Evolutionary conservation across 1,284 basidiomycete species (phyloP), one percentile per base, ranked within the genome.

Genomic region (Volvariella surrecta): DNA sequence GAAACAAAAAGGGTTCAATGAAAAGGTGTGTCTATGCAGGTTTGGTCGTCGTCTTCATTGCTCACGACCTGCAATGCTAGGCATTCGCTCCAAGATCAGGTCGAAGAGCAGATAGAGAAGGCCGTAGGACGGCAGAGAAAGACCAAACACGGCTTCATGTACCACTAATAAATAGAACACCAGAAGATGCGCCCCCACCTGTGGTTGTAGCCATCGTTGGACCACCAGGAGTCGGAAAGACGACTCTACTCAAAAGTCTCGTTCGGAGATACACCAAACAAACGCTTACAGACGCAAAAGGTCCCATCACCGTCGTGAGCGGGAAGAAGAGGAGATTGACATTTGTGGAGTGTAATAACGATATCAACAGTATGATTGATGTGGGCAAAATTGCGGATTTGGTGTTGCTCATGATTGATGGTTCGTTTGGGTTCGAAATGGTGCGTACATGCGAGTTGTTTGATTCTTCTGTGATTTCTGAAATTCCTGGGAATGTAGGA

Each of bases 341-440:
- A 0, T 94, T 99, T 63, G 75, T 99, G 46, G 96, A 99, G 64
- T 98, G 93, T 68, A 94, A 95, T 56, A 98, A 94, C 60, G 93
- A 98, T 67, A 73, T 99, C 52, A 95, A 95, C 63, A 89, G 91
- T 39, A 98, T 98, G 94, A 89, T 99, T 50, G 96, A 99, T 71
- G 74, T 97, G 54, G 94, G 84, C 46, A 99, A 99, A 64, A 81
- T 99, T 47, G 95, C 91, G 3, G 96, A 99, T 64, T 71, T 99
- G 39, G 89, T 99, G 2, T 70, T 99, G 37, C 79, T 99, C 51
- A 94, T 98, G 91, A 89, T 99, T 53, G 96, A 99, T 58, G 95
- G 90, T 2, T 93, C 89, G 32, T 98, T 95, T 62, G 95, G 95
- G 1, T 96, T 99, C 54, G 95, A 99, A 67, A 99, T 99, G 96